Conservation (phyloP, 768 basidiomycete species). For the Boletus rubescentipes region DNA sequence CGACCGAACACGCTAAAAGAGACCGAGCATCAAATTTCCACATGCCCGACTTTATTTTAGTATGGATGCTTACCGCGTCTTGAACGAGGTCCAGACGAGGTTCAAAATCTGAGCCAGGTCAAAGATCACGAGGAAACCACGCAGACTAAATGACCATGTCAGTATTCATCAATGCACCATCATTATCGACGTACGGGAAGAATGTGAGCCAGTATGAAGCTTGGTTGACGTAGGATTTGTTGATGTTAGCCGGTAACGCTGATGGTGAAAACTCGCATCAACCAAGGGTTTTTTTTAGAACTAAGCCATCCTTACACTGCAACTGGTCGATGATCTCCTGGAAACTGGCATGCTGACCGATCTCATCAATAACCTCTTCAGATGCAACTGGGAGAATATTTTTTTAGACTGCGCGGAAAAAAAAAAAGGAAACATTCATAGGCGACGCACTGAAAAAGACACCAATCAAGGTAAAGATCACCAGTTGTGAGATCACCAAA, state of each 20-base stretch:
- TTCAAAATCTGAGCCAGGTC: slow-evolving; percentile 96
- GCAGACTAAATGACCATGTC: slow-evolving; percentile 50
- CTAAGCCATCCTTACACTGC: slow-evolving; percentile 33
- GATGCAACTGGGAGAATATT: slow-evolving; percentile 25
- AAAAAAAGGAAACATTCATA: neutral
- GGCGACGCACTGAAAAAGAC: slow-evolving; percentile 76
- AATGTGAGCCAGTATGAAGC: slow-evolving; percentile 91
- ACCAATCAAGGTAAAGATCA: slow-evolving; percentile 92
- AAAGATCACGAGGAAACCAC: slow-evolving; percentile 92
- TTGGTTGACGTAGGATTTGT: slow-evolving; percentile 88
- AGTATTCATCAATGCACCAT: slow-evolving; percentile 1
- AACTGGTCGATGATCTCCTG: slow-evolving; percentile 45
- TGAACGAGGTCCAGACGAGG: slow-evolving; percentile 80
- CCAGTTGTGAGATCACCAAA: slow-evolving; percentile 88
- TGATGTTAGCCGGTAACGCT: slow-evolving; percentile 74
- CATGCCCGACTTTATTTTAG: neutral
- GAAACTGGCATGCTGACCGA: slow-evolving; percentile 48
- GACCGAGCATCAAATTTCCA: neutral
- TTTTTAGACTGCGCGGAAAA: neutral
- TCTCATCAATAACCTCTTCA: slow-evolving; percentile 45
- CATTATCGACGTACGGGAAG: slow-evolving; percentile 68
- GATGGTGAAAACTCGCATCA: slow-evolving; percentile 35
- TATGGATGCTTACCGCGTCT: slow-evolving; percentile 57
- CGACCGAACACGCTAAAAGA: slow-evolving; percentile 69
- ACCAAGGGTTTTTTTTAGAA: neutral